Base-by-base conservation (phyloP, 805 yeast species). In the Ogataea allantospora region DNA sequence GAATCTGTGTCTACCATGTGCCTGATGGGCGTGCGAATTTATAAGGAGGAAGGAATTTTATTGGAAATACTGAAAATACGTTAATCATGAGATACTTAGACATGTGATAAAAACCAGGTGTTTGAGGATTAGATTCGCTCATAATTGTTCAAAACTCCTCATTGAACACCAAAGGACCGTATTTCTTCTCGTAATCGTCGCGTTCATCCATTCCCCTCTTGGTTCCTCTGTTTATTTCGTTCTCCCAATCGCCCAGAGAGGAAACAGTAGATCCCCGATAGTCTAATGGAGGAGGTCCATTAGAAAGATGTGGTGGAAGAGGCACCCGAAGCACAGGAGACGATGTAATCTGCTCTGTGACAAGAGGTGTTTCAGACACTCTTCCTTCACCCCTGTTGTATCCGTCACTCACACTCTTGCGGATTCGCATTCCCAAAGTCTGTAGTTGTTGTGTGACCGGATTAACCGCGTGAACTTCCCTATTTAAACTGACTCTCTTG, bases 1-100 rank as follows among this genome's bases (percentile, higher is more conserved):
- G 89, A 84, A 40, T 84, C 91, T n/a, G 81, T 66, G 21, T 81
- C 74, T 27, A 83, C 88, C 95, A 87, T 87, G 27, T 23, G 26
- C 37, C 12, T 14, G 16, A 22, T 29, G 18, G 30, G 26, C 22
- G 27, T 28, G 24, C 24, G 24, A 27, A 36, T 13, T 21, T 30
- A 29, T 21, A 21, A 9, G 23, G 8, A 4, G n/a, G 4, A 7
- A 21, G 23, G 23, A 21, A 29, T 23, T 13, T n/a, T 29, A 24
- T 9, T 16, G 30, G 29, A 22, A 24, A 15, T 29, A 22, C 7
- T 13, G 12, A n/a, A 30, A 30, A 15, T 38, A 35, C 19, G 27
- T 28, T 29, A 22, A 30, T 27, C 34, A 27, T 33, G n/a, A 27
- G 23, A 24, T 20, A 16, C 8, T 14, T 14, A 19, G 9, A 22